phyloP scores from a whole-genome alignment of 208 protist species.

The Polymyxa betae region DNA sequence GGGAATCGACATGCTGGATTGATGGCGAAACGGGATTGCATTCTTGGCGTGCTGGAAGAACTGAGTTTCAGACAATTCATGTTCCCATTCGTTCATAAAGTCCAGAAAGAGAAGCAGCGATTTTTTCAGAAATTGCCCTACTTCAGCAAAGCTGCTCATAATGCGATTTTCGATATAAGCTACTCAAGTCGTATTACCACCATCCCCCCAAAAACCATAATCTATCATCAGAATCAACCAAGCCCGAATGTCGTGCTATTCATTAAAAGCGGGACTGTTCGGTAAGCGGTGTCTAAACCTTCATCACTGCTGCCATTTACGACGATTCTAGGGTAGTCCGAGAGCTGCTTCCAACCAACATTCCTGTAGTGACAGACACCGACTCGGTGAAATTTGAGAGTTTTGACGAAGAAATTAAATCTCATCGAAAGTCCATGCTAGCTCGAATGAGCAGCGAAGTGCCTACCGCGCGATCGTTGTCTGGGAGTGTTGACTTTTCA shows the following conservation, averaged over 20 bases:
- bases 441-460: background rate
- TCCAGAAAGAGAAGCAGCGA: conserved; percentile 21
- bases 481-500: too few relatives aligned
- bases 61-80: background rate
- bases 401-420: background rate
- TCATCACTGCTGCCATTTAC: background rate
- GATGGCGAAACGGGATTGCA: conserved; percentile 38
- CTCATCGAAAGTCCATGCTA: background rate
- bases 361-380: too few relatives aligned
- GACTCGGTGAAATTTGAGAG: background rate
- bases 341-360: background rate
- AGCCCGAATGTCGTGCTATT: conserved; percentile 28
- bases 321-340: background rate
- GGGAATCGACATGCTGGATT: background rate
- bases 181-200: background rate
- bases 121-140: conserved; percentile 23
- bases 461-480: too few relatives aligned
- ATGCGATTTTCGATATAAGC: conserved; percentile 26
- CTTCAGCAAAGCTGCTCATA: background rate
- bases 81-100: conserved; percentile 31
- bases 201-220: background rate
- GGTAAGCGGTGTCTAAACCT: background rate
- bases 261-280: background rate
- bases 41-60: conserved; percentile 1
- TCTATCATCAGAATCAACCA: conserved; percentile 22